phyloP scores from a whole-genome alignment of 1,139 yeast species.

The Suhomyces kunorum region DNA sequence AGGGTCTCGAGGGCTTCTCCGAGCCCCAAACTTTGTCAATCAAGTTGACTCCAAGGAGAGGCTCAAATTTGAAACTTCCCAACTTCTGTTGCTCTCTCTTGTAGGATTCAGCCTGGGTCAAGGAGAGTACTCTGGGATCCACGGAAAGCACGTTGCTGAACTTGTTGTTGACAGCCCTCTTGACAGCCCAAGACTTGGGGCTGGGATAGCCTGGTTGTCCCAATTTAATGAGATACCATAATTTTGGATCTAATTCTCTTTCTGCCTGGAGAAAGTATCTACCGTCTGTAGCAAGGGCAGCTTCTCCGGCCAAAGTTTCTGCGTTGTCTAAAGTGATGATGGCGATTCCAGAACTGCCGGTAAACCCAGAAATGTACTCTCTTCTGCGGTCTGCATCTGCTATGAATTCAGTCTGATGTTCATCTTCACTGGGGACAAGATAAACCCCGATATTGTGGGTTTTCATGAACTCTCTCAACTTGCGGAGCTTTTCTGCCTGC shows the following conservation, averaged over 20 bases:
- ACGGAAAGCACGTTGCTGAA: conserved; percentile 42
- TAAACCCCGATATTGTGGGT: conserved; percentile 48
- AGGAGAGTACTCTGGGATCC: conserved; percentile 41
- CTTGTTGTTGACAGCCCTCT: conserved; percentile 33
- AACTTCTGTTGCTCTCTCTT: conserved; percentile 24
- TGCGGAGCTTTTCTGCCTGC: conserved; percentile 28
- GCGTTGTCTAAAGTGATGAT: conserved; percentile 46
- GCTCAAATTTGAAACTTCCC: conserved; percentile 31
- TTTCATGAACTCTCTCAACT: conserved; percentile 44
- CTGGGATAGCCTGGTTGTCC: conserved; percentile 38
- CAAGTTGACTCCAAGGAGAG: conserved; percentile 34
- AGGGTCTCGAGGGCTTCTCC: conserved; percentile 41
- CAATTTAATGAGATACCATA: conserved; percentile 44
- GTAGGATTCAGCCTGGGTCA: conserved; percentile 39
- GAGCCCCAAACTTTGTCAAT: conserved; percentile 45
- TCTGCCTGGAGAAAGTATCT: conserved; percentile 54
- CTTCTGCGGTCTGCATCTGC: conserved; percentile 53
- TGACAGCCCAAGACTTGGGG: conserved; percentile 42
- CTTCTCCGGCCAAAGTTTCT: conserved; percentile 35
- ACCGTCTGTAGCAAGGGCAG: conserved; percentile 58
- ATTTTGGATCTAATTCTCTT: conserved; percentile 35
- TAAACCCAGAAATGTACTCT: conserved; percentile 52
- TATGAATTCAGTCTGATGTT: conserved; percentile 58
- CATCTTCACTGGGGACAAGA: conserved; percentile 60
- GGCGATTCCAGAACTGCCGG: conserved; percentile 61